Evolutionary conservation across 768 basidiomycete genomes (phyloP).

Genomic region (Hericium coralloides): DNA sequence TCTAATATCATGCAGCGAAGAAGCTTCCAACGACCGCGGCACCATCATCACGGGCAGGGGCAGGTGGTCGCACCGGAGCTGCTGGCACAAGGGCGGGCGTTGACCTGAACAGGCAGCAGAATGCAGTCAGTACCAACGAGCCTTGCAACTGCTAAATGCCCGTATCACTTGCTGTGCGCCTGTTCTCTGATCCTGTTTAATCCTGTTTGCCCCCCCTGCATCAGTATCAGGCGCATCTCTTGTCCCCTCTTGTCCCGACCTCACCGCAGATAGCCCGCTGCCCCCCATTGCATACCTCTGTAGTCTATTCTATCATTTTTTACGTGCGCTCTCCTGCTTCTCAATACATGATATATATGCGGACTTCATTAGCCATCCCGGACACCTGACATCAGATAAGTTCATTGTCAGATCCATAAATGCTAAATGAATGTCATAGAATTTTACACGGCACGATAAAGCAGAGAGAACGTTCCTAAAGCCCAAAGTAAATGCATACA

Average conservation of each 20-base stretch:
- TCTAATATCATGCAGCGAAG: conserved; percentile 46
- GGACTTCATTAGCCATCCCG: conserved; percentile 7
- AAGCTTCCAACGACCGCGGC: conserved; percentile 81
- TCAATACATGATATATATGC: conserved; percentile 30
- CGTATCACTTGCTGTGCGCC: conserved; percentile 1
- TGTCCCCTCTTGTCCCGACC: conserved; percentile 1
- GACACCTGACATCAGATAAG: too few relatives aligned
- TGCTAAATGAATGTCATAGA: background rate
- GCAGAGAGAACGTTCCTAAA: background rate
- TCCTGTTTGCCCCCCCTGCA: too few relatives aligned
- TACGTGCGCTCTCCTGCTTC: conserved; percentile 25
- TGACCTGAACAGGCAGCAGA: conserved; percentile 66
- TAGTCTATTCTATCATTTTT: conserved; percentile 18
- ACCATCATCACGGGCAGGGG: conserved; percentile 47
- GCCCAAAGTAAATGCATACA: background rate
- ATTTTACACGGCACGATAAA: background rate
- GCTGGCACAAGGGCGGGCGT: conserved; percentile 52
- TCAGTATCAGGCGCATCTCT: background rate
- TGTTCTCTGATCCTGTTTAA: background rate
- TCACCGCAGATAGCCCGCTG: conserved; percentile 3
- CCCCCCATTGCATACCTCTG: conserved; percentile 14
- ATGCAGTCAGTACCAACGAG: conserved; percentile 46
- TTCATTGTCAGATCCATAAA: background rate
- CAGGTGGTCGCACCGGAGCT: conserved; percentile 37
- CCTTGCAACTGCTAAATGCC: conserved; percentile 63